These are phyloP conservation scores for Tephrocybe rancida DNA, from an alignment of 768 basidiomycete species.

Conservation along the genomic window DNA sequence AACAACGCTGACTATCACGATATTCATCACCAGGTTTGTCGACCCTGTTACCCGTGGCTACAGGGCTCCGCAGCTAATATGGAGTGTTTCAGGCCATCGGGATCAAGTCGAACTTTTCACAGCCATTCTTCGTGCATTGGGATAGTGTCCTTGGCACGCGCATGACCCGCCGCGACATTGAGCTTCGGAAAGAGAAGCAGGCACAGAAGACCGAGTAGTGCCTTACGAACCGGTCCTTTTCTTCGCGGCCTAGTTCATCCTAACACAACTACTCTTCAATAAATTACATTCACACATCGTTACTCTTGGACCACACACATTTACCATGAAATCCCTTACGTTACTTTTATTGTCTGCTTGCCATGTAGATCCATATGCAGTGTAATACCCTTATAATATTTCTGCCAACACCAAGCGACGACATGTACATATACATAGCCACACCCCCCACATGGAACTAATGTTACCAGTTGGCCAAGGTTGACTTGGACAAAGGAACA, in stretches of 20 bases:
- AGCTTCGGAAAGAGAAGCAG: constrained; percentile 44
- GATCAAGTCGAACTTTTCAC: constrained; percentile 94
- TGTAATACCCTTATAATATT: constrained; percentile 13
- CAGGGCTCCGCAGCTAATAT: background rate
- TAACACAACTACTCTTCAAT: no score
- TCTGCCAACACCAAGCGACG: background rate
- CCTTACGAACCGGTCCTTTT: background rate
- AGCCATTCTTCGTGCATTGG: constrained; percentile 97
- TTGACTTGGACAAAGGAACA: constrained; percentile 53
- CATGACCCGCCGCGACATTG: constrained; percentile 73
- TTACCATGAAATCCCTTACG: background rate
- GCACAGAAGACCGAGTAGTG: constrained; percentile 30
- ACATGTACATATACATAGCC: constrained; percentile 1
- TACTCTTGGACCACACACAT: background rate
- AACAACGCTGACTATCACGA: constrained; percentile 99
- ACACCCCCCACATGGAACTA: background rate
- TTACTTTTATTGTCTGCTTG: background rate
- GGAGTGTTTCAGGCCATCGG: constrained; percentile 57
- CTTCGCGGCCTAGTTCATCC: background rate
- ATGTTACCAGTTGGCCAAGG: constrained; percentile 55
- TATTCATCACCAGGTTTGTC: constrained; percentile 89
- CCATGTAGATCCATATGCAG: background rate
- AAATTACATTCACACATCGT: background rate
- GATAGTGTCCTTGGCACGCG: constrained; percentile 83
- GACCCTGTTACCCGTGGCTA: background rate